Base-by-base conservation (phyloP, 805 yeast genomes). In the Saccharomyces jurei region DNA sequence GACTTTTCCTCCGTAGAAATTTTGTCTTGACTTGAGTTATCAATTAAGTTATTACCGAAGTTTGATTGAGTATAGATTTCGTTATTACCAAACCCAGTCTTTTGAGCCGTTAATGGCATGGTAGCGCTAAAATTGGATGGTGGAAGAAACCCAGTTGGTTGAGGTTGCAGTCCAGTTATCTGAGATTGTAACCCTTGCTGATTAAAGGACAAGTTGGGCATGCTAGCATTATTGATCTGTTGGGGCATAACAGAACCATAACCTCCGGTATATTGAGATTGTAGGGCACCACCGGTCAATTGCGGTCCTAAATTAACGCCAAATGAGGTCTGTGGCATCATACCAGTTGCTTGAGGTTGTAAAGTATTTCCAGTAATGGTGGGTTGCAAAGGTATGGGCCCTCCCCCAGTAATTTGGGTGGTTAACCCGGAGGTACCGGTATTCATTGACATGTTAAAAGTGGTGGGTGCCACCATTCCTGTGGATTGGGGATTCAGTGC, bases 1-100 rank as follows among this genome's bases (percentile, higher is more conserved):
- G 78, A 78, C 67, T 89, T 91, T 67, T 92, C 98, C 63, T 88
- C 89, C 62, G 87, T 86, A 50, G 95, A 84, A 61, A 92, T 89
- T 26, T 86, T 86, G 55, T 85, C 83, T 17, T 81, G 77, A 49
- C 70, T 67, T 52, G 73, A 74, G 49, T 71, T 69, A 51, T 72
- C 74, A 52, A 72, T 65, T 54, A 66, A 69, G 48, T 70, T 59
- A 54, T 70, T 65, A 13, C 66, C 66, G 57, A 73, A 63, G 41
- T 63, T 72, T 8, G 71, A 54, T 56, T 72, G 75, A 41, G 72
- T 67, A 52, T 69, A 69, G 46, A 74, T 65, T 41, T 70, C 68
- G 55, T 74, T 74, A 53, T 74, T 74, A 50, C 78, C 78, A 57
- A 72, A 74, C 49, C 78, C 78, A 0, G 79, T 73, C 57, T 77